Evolutionary conservation across 169 alveolate genomes (phyloP).

Genomic region (Eimeria sp.): DNA sequence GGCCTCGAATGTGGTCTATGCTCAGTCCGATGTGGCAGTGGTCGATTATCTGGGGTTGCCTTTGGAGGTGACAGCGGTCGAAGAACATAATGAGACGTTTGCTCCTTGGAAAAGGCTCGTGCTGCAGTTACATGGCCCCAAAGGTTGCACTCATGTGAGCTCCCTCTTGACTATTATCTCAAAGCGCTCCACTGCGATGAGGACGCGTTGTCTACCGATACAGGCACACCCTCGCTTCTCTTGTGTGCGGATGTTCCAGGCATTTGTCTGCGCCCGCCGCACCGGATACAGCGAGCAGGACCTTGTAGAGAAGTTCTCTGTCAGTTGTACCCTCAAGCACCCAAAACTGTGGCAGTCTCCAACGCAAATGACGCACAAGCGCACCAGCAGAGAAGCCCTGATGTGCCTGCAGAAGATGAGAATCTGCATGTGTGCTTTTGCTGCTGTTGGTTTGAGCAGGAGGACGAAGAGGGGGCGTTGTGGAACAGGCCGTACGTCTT

Average conservation of each 20-base stretch:
- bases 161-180: neutral
- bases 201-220: neutral
- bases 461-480: slow-evolving; percentile 54
- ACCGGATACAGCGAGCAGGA: slow-evolving; percentile 73
- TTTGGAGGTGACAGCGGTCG: slow-evolving; percentile 55
- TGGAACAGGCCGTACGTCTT: slow-evolving; percentile 65
- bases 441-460: slow-evolving; percentile 14
- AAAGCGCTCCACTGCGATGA: neutral
- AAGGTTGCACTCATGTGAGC: slow-evolving; percentile 8
- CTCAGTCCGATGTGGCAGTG: slow-evolving; percentile 37
- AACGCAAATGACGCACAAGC: neutral
- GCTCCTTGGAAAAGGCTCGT: slow-evolving; percentile 76
- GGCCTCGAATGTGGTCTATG: neutral
- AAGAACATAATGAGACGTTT: slow-evolving; percentile 64
- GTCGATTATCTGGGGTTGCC: slow-evolving; percentile 53
- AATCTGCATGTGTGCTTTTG: neutral
- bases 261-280: slow-evolving; percentile 68
- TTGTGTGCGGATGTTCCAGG: neutral
- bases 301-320: slow-evolving; percentile 20
- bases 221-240: too few relatives aligned
- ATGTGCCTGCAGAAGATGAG: neutral
- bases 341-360: neutral
- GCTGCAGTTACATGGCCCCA: slow-evolving; percentile 47
- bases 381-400: neutral
- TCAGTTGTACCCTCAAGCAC: neutral